A percentile compares a stretch with the other conserved stretches of the same genome.
Evolutionary conservation across 2,329 filamentous ascomycete genomes (phyloP).

Genomic region (Phialocephala subalpina): DNA sequence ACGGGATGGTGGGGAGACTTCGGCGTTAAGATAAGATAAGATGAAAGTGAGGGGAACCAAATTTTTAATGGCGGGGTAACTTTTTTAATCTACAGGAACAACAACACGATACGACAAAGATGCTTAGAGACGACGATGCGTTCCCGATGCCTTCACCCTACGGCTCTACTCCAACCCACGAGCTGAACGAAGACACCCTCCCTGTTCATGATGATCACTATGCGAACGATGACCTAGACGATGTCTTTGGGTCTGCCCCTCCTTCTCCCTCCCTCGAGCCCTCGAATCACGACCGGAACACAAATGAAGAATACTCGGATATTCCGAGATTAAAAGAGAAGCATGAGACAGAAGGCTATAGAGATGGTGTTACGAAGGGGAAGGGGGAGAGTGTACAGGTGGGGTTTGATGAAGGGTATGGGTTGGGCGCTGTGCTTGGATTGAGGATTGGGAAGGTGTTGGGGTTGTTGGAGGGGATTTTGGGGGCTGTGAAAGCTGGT

Average conservation of each 20-base stretch:
- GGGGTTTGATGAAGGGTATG: slow-evolving; percentile 92
- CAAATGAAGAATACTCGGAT: slow-evolving; percentile 38
- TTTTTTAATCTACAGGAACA: too few relatives aligned
- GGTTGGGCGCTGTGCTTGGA: slow-evolving; percentile 83
- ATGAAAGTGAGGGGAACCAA: slow-evolving; percentile 10
- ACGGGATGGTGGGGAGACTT: neutral
- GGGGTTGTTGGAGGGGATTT: slow-evolving; percentile 79
- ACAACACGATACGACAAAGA: slow-evolving; percentile 14
- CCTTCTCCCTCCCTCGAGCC: slow-evolving; percentile 35
- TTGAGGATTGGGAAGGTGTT: slow-evolving; percentile 76
- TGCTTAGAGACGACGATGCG: slow-evolving; percentile 33
- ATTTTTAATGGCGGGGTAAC: slow-evolving; percentile 12
- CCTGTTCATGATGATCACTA: slow-evolving; percentile 9
- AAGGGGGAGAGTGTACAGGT: slow-evolving; percentile 82
- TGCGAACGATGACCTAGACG: slow-evolving; percentile 42
- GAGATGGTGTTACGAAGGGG: slow-evolving; percentile 81
- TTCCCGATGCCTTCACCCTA: slow-evolving; percentile 16
- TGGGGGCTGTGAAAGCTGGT: slow-evolving; percentile 52
- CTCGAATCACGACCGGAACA: neutral
- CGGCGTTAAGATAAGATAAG: neutral
- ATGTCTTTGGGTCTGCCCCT: slow-evolving; percentile 44
- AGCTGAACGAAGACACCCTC: neutral
- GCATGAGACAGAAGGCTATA: slow-evolving; percentile 78
- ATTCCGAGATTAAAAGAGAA: slow-evolving; percentile 44
- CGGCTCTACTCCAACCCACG: neutral